Evolutionary conservation across 2,329 filamentous ascomycete genomes (phyloP).

Genomic region (Aureobasidium mangrovei): DNA sequence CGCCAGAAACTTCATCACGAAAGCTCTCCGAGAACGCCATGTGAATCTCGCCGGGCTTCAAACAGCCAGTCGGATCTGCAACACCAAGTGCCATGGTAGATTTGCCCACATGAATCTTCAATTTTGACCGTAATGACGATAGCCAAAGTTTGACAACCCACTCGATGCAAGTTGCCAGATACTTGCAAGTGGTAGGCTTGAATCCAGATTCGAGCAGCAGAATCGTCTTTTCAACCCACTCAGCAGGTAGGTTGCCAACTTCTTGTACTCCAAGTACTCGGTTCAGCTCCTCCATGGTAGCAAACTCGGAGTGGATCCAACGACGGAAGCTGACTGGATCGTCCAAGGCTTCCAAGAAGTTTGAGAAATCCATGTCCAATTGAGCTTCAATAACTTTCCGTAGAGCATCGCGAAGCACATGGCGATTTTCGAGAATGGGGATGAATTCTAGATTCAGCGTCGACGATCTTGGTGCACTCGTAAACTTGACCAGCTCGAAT

Average conservation of each 20-base stretch:
- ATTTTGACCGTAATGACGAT: conserved; percentile 33
- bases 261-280: conserved; percentile 29
- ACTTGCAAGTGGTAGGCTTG: conserved; percentile 14
- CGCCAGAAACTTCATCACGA: conserved; percentile 42
- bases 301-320: conserved; percentile 45
- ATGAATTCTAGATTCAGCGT: conserved; percentile 60
- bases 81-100: conserved; percentile 60
- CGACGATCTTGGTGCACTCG: conserved; percentile 42
- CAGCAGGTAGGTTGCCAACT: conserved; percentile 43
- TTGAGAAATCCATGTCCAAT: conserved; percentile 45
- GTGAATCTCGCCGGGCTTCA: conserved; percentile 59
- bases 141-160: conserved; percentile 45
- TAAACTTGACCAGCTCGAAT: conserved; percentile 53
- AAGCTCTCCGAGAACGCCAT: conserved; percentile 58
- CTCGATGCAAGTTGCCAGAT: conserved; percentile 30
- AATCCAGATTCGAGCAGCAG: conserved; percentile 43
- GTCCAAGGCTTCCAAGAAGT: conserved; percentile 44
- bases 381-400: conserved; percentile 41
- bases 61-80: conserved; percentile 53
- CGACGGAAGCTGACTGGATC: conserved; percentile 43
- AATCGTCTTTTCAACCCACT: conserved; percentile 44
- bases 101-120: conserved; percentile 19
- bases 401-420: conserved; percentile 40
- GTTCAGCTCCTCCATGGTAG: conserved; percentile 31
- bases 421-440: conserved; percentile 55